Percentiles rank a stretch among this genome's conserved stretches.
Evolutionary conservation across 345 rosid species (phyloP).

Genomic region (Euphorbia peplus): DNA sequence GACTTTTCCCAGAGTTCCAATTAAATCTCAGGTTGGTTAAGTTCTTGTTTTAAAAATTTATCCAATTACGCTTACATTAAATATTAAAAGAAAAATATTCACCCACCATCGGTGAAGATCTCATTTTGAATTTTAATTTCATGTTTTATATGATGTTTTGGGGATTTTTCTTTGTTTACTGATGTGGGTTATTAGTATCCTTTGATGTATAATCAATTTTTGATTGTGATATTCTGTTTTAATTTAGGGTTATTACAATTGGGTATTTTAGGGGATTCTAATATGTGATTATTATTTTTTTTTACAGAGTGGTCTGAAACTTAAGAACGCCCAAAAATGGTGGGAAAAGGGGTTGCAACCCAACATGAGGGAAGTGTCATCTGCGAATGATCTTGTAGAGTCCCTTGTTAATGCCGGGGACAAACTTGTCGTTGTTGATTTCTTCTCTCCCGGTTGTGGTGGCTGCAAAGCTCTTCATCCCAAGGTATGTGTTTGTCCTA

Average conservation of each 20-base stretch:
- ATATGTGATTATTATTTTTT: not conserved
- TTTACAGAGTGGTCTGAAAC: conserved; percentile 44
- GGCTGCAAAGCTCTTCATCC: conserved; percentile 98
- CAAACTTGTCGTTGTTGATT: conserved; percentile 75
- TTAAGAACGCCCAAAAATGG: conserved; percentile 71
- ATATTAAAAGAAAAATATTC: too few species aligned
- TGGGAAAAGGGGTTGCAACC: conserved; percentile 83
- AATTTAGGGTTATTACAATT: not conserved
- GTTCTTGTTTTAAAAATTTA: too few species aligned
- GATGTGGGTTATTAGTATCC: too few species aligned
- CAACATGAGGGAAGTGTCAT: conserved; percentile 76
- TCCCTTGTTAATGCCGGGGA: conserved; percentile 69
- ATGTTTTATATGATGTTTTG: not conserved
- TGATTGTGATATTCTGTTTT: not conserved
- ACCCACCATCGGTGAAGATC: too few species aligned
- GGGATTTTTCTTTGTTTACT: not conserved
- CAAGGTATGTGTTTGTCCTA: conserved; percentile 43
- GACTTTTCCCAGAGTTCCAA: conserved; percentile 24
- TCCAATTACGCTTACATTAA: too few species aligned
- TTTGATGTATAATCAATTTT: too few species aligned
- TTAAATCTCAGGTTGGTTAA: conserved; percentile 53
- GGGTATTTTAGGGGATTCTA: not conserved
- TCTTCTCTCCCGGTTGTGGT: conserved; percentile 97
- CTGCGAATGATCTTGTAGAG: conserved; percentile 86
- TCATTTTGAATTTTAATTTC: not conserved